Evolutionary conservation across 371 early-diverging fungal genomes (phyloP).

Genomic region (Mucor plumbeus): DNA sequence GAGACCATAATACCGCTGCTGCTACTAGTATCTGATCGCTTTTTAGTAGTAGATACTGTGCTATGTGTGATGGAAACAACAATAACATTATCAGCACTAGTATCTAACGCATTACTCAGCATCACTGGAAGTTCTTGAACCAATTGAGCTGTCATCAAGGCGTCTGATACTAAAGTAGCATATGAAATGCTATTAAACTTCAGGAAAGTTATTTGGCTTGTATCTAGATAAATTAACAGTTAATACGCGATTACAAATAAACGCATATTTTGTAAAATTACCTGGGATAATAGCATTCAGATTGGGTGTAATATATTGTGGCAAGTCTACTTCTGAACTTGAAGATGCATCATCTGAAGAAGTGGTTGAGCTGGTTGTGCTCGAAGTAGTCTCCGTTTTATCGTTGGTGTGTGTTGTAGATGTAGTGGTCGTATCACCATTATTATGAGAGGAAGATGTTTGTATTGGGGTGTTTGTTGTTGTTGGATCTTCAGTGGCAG

Average conservation of each 20-base stretch:
- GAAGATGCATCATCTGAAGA: not conserved
- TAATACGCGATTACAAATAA: not conserved
- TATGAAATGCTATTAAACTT: slow-evolving; percentile 48
- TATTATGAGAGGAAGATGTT: not conserved
- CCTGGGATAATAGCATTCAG: slow-evolving; percentile 42
- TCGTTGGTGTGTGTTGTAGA: not conserved
- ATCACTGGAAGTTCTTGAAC: slow-evolving; percentile 43
- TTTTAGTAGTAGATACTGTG: not conserved
- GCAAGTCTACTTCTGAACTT: slow-evolving; percentile 11
- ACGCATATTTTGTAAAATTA: not conserved
- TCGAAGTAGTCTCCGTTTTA: too few relatives aligned
- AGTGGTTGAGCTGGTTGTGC: not conserved
- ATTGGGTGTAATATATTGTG: slow-evolving; percentile 53
- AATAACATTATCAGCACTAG: slow-evolving; percentile 44
- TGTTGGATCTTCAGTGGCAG: not conserved
- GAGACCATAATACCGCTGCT: slow-evolving; percentile 37
- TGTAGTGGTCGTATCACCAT: not conserved
- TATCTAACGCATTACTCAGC: slow-evolving; percentile 30
- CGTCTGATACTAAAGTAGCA: slow-evolving; percentile 42
- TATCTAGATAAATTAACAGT: slow-evolving; percentile 5
- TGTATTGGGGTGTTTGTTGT: not conserved
- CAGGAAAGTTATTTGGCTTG: slow-evolving; percentile 37
- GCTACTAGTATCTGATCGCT: not conserved
- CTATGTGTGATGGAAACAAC: slow-evolving; percentile 41
- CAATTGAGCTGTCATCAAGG: slow-evolving; percentile 46